These are phyloP conservation scores for Trichoderma harzianum DNA, from an alignment of 2,329 filamentous ascomycete genomes.

Conservation along the genomic window DNA sequence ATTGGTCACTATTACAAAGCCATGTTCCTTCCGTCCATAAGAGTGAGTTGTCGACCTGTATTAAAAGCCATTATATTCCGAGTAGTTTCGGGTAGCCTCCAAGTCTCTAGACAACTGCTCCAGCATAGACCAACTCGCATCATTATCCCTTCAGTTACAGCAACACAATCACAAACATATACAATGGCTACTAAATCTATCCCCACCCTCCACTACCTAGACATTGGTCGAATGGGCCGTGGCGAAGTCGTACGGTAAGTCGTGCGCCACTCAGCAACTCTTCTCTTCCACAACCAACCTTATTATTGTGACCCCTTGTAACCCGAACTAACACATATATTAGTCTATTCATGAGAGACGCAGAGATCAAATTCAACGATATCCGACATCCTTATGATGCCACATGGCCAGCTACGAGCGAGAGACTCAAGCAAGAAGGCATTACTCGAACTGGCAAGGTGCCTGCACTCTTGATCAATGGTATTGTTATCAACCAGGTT, in stretches of 20 bases:
- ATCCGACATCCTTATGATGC: conserved; percentile 29
- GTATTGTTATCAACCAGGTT: conserved; percentile 25
- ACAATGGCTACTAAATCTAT: neutral
- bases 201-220: conserved; percentile 5
- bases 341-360: conserved; percentile 12
- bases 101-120: neutral
- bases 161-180: neutral
- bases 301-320: no score
- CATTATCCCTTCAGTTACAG: neutral
- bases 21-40: neutral
- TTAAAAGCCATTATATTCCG: neutral
- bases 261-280: neutral
- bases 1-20: neutral
- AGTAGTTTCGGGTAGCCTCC: neutral
- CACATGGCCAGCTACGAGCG: conserved; percentile 21
- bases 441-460: conserved; percentile 32
- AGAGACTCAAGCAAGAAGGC: conserved; percentile 28
- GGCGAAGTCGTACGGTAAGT: conserved; percentile 11
- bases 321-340: neutral
- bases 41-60: neutral
- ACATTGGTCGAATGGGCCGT: conserved; percentile 2
- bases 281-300: neutral
- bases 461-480: conserved; percentile 36
- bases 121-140: neutral
- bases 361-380: conserved; percentile 25